Conservation (phyloP, 2,329 filamentous ascomycete species). For the Thelonectria olida region DNA sequence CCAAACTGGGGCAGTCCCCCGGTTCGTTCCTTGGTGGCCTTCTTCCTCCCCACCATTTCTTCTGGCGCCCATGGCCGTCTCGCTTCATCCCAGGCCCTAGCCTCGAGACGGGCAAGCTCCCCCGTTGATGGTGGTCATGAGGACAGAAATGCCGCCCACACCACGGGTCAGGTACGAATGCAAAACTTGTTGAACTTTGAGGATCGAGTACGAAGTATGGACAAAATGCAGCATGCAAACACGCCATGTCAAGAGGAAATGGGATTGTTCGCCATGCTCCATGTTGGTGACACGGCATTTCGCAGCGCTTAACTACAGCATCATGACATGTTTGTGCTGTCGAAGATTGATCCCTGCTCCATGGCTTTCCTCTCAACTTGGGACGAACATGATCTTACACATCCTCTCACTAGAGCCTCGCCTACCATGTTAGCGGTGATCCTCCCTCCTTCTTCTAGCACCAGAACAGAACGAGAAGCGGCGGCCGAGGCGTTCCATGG, state of each 20-base stretch:
- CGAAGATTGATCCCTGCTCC: too few species aligned
- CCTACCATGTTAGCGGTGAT: conserved; percentile 12
- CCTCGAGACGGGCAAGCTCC: background rate
- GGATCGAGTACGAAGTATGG: background rate
- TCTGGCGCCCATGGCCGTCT: too few species aligned
- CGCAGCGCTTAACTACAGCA: background rate
- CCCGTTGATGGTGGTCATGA: conserved; percentile 7
- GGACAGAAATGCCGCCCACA: background rate
- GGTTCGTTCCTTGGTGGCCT: background rate
- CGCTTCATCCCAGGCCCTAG: background rate
- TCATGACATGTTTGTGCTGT: background rate
- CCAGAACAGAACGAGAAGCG: conserved; percentile 4
- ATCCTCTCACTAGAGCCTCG: background rate
- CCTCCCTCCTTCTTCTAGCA: background rate
- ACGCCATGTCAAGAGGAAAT: background rate
- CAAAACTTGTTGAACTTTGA: background rate
- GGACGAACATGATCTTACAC: too few species aligned
- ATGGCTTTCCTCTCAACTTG: background rate
- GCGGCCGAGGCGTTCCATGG: conserved; percentile 5
- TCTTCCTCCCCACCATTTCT: conserved; percentile 3
- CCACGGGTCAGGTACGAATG: background rate
- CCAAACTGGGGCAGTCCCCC: background rate
- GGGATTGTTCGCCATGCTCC: background rate
- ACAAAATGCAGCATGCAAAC: background rate
- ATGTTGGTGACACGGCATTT: background rate